Base-by-base conservation (phyloP, 2,329 filamentous ascomycete species). In the Xenoacremonium recifei region DNA sequence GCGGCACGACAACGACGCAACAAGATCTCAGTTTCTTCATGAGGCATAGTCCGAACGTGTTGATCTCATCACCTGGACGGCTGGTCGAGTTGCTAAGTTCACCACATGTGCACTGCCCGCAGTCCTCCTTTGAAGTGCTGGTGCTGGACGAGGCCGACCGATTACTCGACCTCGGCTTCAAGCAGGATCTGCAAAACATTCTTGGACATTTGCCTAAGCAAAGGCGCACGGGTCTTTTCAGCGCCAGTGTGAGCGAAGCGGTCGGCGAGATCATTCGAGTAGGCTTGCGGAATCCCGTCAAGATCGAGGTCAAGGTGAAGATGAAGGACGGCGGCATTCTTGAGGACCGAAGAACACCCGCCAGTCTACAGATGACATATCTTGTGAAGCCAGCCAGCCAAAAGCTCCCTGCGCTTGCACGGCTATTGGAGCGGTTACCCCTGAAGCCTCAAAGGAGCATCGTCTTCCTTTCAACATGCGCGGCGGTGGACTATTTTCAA, bases 71-170 rank as follows among this genome's bases (percentile, higher is more conserved):
- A 0, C 93, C 93, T 0, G 95, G 93, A 4, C 82, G 93, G 35
- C 77, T 99, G 2, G 79, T 96, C 5, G 91, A 96, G 60, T 78
- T 99, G 1, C 75, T 99, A 4, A 83, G 85, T 0, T 95, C 89
- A 2, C 87, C 84, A 2, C 86, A 95, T 58, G 90, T 96, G 12
- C 88, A 95, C 62, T 91, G 88, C 55, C 84, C 89, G 1, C 86
- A 92, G 47, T 90, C 88, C 1, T 88, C 88, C 0, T 97, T 99
- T 53, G 92, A 99, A 63, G 82, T 89, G 37, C 79, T 99, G 10
- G 87, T 99, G 4, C 77, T 99, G 25, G 93, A 99, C 60, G 93
- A 99, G 69, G 93, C 92, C 37, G 93, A 99, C 65, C 79, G 93
- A 45, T 71, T 99, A 19, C 74, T 99, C 10, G 93, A 99, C 66